Percentiles rank a stretch among this genome's conserved stretches.
These are phyloP conservation scores for Protomyces gravidus DNA, from an alignment of 1,139 yeast species.

Conservation along the genomic window DNA sequence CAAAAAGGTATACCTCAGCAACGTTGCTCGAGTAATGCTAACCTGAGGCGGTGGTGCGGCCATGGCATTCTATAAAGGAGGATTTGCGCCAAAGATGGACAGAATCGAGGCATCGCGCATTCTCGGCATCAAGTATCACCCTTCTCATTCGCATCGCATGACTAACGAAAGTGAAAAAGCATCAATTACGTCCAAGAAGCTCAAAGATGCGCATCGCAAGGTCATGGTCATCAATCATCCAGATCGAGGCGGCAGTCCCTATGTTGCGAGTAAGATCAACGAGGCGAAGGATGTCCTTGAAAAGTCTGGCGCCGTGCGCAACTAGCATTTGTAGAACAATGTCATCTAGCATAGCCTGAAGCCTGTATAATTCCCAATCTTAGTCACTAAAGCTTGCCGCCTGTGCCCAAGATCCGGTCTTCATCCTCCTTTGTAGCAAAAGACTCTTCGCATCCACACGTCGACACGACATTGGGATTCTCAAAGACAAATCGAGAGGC, in stretches of 20 bases:
- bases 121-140: slow-evolving; percentile 57
- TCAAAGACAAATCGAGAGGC: slow-evolving; percentile 83
- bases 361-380: neutral
- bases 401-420: slow-evolving; percentile 37
- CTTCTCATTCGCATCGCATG: too few relatives aligned
- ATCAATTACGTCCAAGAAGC: slow-evolving; percentile 64
- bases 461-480: slow-evolving; percentile 94
- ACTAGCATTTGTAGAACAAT: neutral
- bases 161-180: slow-evolving; percentile 50
- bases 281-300: slow-evolving; percentile 94
- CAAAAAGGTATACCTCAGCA: slow-evolving; percentile 4
- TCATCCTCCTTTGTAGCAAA: slow-evolving; percentile 42
- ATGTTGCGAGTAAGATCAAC: slow-evolving; percentile 89
- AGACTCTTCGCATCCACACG: slow-evolving; percentile 98
- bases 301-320: slow-evolving; percentile 42
- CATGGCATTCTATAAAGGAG: slow-evolving; percentile 72
- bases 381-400: neutral
- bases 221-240: slow-evolving; percentile 96
- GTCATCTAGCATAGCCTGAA: neutral
- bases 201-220: slow-evolving; percentile 87
- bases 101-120: slow-evolving; percentile 88
- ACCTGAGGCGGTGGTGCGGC: slow-evolving; percentile 25
- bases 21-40: neutral
- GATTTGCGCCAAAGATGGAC: slow-evolving; percentile 84
- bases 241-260: slow-evolving; percentile 96